Percentiles rank a stretch among this genome's conserved stretches.
Conservation (phyloP, 768 basidiomycete species). For the Coprinopsis sp. region DNA sequence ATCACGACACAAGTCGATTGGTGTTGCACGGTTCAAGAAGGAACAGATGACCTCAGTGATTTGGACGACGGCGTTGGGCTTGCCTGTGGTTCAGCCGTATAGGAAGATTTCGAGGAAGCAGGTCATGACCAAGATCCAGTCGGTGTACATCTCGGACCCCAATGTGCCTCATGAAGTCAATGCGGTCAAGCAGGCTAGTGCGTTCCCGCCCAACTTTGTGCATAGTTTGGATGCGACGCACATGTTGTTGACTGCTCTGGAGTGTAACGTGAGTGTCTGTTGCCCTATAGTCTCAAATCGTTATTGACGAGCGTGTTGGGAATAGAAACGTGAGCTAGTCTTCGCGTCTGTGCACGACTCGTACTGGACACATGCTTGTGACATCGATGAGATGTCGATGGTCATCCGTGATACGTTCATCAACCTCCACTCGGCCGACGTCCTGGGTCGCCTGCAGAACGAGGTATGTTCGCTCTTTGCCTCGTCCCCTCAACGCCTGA, state of each 20-base stretch:
- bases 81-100: constrained; percentile 96
- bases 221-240: constrained; percentile 97
- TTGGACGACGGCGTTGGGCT: constrained; percentile 94
- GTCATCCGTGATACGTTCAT: constrained; percentile 94
- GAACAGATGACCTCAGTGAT: constrained; percentile 95
- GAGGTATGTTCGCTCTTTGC: constrained; percentile 53
- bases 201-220: constrained; percentile 99
- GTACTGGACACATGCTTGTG: constrained; percentile 94
- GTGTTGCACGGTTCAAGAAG: constrained; percentile 46
- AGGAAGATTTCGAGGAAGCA: constrained; percentile 79
- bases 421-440: constrained; percentile 82
- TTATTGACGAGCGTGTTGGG: constrained; percentile 6
- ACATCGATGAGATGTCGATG: constrained; percentile 83
- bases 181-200: constrained; percentile 82
- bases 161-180: constrained; percentile 75
- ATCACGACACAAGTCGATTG: constrained; percentile 5
- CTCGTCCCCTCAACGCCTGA: not conserved
- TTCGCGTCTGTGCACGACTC: constrained; percentile 99
- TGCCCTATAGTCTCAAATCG: not conserved
- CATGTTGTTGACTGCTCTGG: constrained; percentile 94
- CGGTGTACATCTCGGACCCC: constrained; percentile 88
- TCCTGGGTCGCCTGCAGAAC: constrained; percentile 62
- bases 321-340: constrained; percentile 63
- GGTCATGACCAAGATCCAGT: constrained; percentile 78
- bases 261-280: constrained; percentile 61